A percentile compares a stretch with the other conserved stretches of the same genome.
phyloP scores from a whole-genome alignment of 73 alveolate genomes.

The Tetrahymena thermophila region DNA sequence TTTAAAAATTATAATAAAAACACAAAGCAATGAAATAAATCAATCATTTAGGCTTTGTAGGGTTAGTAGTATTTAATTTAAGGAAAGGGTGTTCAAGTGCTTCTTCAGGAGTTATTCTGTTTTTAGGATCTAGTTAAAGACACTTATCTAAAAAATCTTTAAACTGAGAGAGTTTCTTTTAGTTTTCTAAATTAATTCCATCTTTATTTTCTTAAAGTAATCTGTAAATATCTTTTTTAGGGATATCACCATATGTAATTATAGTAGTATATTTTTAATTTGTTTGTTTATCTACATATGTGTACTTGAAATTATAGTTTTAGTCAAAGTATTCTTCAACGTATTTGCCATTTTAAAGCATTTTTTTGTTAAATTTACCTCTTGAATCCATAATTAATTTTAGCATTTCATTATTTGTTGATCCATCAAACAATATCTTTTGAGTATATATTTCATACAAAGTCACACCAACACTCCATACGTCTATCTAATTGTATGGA shows the following conservation, averaged over 20 bases:
- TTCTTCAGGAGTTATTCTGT: slow-evolving; percentile 78
- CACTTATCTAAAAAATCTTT: slow-evolving; percentile 76
- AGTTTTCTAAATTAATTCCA: slow-evolving; percentile 39
- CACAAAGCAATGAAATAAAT: neutral
- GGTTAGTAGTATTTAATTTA: neutral
- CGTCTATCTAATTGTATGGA: slow-evolving; percentile 59
- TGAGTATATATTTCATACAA: slow-evolving; percentile 75
- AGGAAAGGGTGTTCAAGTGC: slow-evolving; percentile 83
- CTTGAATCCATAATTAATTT: slow-evolving; percentile 55
- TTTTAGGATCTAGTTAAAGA: slow-evolving; percentile 66
- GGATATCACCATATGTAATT: slow-evolving; percentile 36
- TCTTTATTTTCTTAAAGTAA: slow-evolving; percentile 7
- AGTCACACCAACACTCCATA: slow-evolving; percentile 75
- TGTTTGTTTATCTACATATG: slow-evolving; percentile 56
- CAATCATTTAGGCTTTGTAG: neutral
- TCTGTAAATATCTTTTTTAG: slow-evolving; percentile 10
- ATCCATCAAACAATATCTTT: slow-evolving; percentile 70
- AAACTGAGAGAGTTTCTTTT: slow-evolving; percentile 41
- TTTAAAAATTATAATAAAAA: too few relatives aligned
- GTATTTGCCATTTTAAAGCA: slow-evolving; percentile 47
- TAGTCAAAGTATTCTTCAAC: slow-evolving; percentile 50
- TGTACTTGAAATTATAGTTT: slow-evolving; percentile 26
- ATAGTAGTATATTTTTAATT: slow-evolving; percentile 43
- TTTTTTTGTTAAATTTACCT: slow-evolving; percentile 62
- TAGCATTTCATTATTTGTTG: slow-evolving; percentile 73